phyloP scores from a whole-genome alignment of 2,329 filamentous ascomycete species.

The Fusarium sp. region DNA sequence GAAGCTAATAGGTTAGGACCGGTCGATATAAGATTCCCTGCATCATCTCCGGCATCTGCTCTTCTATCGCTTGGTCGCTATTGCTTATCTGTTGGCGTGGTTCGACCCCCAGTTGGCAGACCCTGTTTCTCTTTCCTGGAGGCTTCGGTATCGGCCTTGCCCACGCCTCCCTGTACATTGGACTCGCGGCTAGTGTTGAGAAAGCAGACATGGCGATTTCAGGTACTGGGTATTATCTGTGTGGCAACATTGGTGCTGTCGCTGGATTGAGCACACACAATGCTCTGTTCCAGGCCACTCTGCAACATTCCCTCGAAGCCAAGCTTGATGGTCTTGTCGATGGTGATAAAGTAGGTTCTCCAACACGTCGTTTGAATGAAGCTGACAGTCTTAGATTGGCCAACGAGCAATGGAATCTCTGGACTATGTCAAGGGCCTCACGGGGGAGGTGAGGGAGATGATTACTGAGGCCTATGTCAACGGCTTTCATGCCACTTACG shows the following conservation, averaged over 20 bases:
- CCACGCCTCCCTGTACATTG: not conserved
- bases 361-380: not conserved
- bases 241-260: slow-evolving; percentile 1
- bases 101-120: not conserved
- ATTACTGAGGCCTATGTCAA: not conserved
- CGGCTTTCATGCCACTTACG: slow-evolving; percentile 31
- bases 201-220: not conserved
- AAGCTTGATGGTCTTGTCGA: not conserved
- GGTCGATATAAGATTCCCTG: not conserved
- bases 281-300: slow-evolving; percentile 1
- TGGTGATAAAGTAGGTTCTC: not conserved
- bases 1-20: not conserved
- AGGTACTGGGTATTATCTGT: not conserved
- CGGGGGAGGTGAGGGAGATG: not conserved
- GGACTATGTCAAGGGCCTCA: not conserved
- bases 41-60: not conserved
- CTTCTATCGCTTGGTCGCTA: not conserved
- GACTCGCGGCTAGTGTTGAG: not conserved
- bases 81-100: slow-evolving; percentile 6
- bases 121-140: slow-evolving; percentile 8
- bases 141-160: slow-evolving; percentile 14
- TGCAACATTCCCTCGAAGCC: not conserved
- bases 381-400: not conserved
- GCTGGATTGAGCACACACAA: slow-evolving; percentile 9
- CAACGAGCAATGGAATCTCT: not conserved